Evolutionary conservation across 371 early-diverging fungal species (phyloP), one percentile per base, ranked within the genome.

Genomic region (Lichtheimia corymbifera): DNA sequence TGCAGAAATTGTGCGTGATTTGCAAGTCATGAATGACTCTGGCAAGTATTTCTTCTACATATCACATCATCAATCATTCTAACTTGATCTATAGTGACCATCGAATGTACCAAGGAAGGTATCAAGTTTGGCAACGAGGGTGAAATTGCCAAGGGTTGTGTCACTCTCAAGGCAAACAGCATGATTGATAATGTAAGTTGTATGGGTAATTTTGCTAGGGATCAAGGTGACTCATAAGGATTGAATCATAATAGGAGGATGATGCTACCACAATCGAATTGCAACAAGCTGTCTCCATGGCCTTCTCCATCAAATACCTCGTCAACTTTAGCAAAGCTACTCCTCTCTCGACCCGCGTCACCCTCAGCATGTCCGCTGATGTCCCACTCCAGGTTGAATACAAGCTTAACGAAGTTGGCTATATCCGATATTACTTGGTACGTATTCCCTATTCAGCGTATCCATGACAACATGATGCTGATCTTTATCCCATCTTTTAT

Each of bases 281-380:
- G 40, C 78, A 84, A 62, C 83, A 90, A 70, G 86, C 91, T 49
- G 95, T 93, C 13, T 76, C 81, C 30, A 87, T 97, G 64, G 90
- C 91, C 57, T 93, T 97, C 70, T 89, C 97, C 15, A 85, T 96
- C 70, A 98, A 98, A 80, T 97, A 96, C 83, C 83, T 99, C 22
- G 79, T 83, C 67, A 91, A 91, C 84, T 97, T 99, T 65, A 88
- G 96, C 58, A 99, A 98, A 83, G 97, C 98, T 41, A 91, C 96
- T 9, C 90, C 97, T 7, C 84, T 97, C 51, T 82, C 93, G 13
- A 66, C 71, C 27, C 80, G 83, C 53, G 97, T 98, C 61, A 88
- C 83, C 51, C 78, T 98, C 55, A 84, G 83, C 71, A 80, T 98
- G 73, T 88, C 91, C 42, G 82, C 87, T 66, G 96, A 93, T 27